Percentiles rank a stretch among this genome's conserved stretches.
These are phyloP conservation scores for Mycena rosella DNA, from an alignment of 768 basidiomycete species.

Conservation along the genomic window DNA sequence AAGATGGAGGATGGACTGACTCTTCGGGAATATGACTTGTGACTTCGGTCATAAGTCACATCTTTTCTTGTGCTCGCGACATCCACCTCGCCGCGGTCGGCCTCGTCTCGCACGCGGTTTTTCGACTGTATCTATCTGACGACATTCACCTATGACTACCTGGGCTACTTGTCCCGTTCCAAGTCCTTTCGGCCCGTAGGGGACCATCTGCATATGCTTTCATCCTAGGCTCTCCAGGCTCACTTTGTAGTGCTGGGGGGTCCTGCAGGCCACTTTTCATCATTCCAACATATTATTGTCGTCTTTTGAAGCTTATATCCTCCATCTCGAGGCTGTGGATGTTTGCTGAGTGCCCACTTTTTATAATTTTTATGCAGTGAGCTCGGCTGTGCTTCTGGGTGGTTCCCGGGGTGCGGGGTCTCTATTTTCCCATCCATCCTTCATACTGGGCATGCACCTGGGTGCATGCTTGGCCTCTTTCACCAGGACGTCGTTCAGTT, in stretches of 20 bases:
- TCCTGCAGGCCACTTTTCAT: neutral
- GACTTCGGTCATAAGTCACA: constrained; percentile 17
- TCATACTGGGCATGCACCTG: constrained; percentile 12
- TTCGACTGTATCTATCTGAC: neutral
- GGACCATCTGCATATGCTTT: neutral
- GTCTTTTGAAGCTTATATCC: neutral
- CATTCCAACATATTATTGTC: neutral
- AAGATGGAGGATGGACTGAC: constrained; percentile 8
- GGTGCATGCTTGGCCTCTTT: constrained; percentile 7
- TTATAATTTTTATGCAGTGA: neutral
- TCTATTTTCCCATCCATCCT: neutral
- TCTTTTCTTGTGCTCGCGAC: constrained; percentile 17
- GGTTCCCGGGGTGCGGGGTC: neutral
- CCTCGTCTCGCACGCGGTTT: constrained; percentile 1
- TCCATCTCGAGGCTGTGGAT: too few relatives aligned
- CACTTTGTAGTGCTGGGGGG: neutral
- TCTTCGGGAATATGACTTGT: constrained; percentile 8
- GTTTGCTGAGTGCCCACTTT: neutral
- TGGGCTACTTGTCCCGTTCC: neutral
- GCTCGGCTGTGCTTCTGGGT: neutral
- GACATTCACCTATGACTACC: neutral
- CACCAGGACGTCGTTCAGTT: constrained; percentile 11
- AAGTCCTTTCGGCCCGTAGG: neutral
- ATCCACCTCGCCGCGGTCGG: constrained; percentile 5
- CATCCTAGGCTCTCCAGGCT: neutral